Evolutionary conservation across 139 green algal genomes (phyloP).

Genomic region (Auxenochlorella pyrenoidosa): DNA sequence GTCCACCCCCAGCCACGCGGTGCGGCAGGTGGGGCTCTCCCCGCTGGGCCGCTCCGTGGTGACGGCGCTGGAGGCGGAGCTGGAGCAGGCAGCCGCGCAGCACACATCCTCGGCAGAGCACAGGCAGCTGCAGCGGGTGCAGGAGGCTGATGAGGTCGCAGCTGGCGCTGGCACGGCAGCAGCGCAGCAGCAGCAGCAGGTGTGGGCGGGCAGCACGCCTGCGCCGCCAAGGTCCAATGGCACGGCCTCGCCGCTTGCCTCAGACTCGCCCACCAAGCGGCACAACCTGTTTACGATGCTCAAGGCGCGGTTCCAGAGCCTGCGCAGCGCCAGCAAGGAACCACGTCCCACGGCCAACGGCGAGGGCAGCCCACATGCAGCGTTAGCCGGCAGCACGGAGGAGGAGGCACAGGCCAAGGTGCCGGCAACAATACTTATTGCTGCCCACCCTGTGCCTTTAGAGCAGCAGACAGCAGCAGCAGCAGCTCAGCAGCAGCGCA

Average conservation of each 20-base stretch:
- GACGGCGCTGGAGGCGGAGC: constrained; percentile 59
- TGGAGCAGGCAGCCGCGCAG: constrained; percentile 48
- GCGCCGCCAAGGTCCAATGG: neutral
- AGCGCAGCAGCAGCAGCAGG: constrained; percentile 11
- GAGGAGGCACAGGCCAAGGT: neutral
- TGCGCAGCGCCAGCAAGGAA: constrained; percentile 14
- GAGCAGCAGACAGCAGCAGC: neutral
- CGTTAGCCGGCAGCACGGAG: too few relatives aligned
- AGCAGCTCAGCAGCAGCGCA: neutral
- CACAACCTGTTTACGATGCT: constrained; percentile 27
- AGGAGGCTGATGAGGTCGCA: too few relatives aligned
- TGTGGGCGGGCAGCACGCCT: neutral
- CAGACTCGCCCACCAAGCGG: constrained; percentile 30
- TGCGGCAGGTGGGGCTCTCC: constrained; percentile 41
- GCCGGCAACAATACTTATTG: neutral
- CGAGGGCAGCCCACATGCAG: neutral
- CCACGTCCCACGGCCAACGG: neutral
- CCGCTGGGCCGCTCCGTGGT: constrained; percentile 64
- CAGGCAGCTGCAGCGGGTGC: neutral
- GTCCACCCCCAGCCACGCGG: constrained; percentile 14
- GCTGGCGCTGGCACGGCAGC: neutral
- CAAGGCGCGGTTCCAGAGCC: constrained; percentile 17
- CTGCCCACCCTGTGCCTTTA: neutral
- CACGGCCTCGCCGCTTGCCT: neutral
- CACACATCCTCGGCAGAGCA: neutral